Evolutionary conservation across 805 yeast genomes (phyloP).

Genomic region (Teunomyces funiuensis): DNA sequence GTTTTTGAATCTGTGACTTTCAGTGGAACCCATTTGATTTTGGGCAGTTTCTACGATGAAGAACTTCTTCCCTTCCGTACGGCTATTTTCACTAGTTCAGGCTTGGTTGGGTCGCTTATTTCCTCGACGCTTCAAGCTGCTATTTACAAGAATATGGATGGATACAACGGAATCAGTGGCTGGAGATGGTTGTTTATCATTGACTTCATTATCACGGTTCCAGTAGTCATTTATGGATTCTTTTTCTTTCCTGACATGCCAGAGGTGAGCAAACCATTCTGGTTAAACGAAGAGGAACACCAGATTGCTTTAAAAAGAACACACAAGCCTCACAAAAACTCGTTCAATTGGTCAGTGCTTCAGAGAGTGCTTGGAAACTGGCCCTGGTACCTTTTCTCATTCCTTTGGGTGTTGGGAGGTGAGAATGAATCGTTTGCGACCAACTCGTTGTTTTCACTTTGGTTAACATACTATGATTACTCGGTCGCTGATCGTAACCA

Average conservation of each 20-base stretch:
- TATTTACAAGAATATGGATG: slow-evolving; percentile 46
- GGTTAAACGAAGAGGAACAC: slow-evolving; percentile 42
- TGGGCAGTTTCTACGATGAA: slow-evolving; percentile 54
- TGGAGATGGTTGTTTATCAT: slow-evolving; percentile 50
- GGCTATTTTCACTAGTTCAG: slow-evolving; percentile 56
- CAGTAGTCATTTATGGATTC: slow-evolving; percentile 56
- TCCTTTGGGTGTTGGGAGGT: slow-evolving; percentile 54
- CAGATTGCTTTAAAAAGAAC: slow-evolving; percentile 33
- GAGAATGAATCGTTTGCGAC: slow-evolving; percentile 47
- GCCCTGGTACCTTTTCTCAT: slow-evolving; percentile 57
- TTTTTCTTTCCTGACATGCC: slow-evolving; percentile 61
- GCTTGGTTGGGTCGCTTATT: slow-evolving; percentile 54
- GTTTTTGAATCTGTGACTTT: slow-evolving; percentile 59
- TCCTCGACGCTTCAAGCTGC: slow-evolving; percentile 59
- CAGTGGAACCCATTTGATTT: slow-evolving; percentile 52
- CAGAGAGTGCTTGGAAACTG: slow-evolving; percentile 45
- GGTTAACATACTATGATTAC: slow-evolving; percentile 43
- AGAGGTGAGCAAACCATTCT: slow-evolving; percentile 33
- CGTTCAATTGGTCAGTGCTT: slow-evolving; percentile 33
- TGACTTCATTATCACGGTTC: slow-evolving; percentile 58
- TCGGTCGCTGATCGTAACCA: slow-evolving; percentile 48
- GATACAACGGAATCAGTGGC: slow-evolving; percentile 51
- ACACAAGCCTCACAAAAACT: slow-evolving; percentile 23
- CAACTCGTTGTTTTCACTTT: slow-evolving; percentile 48
- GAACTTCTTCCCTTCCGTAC: slow-evolving; percentile 29